Conservation (phyloP, 176 grass and related monocot genomes). For the Cocos nucifera region DNA sequence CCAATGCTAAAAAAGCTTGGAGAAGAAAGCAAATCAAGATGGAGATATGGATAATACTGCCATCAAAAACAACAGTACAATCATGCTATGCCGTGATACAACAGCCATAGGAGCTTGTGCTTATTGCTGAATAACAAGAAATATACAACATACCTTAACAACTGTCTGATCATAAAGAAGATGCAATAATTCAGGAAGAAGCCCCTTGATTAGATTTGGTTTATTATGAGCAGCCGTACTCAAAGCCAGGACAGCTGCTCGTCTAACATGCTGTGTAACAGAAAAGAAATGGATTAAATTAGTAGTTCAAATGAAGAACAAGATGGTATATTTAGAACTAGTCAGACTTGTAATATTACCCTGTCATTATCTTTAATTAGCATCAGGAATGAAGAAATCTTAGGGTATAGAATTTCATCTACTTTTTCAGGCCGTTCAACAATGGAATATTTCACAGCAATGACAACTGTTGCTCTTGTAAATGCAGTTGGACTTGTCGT, state of each 20-base stretch:
- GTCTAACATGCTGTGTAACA: constrained; percentile 68
- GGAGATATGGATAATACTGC: too few relatives aligned
- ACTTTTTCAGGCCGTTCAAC: constrained; percentile 86
- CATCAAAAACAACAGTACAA: too few relatives aligned
- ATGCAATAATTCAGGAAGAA: constrained; percentile 75
- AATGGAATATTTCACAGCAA: constrained; percentile 92
- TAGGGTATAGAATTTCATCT: constrained; percentile 68
- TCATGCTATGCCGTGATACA: too few relatives aligned
- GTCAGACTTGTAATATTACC: constrained; percentile 22
- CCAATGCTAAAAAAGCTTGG: too few relatives aligned
- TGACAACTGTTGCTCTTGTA: constrained; percentile 77
- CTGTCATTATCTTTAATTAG: constrained; percentile 80
- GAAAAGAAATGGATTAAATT: not conserved
- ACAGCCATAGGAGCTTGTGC: too few relatives aligned
- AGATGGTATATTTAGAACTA: too few relatives aligned
- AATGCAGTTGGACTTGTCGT: constrained; percentile 58
- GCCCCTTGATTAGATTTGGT: constrained; percentile 76
- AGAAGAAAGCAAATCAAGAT: too few relatives aligned
- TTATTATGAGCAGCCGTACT: constrained; percentile 94
- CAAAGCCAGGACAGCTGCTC: constrained; percentile 76
- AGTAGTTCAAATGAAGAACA: too few relatives aligned
- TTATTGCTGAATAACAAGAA: too few relatives aligned
- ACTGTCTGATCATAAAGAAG: constrained; percentile 88
- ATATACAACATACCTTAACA: constrained; percentile 53
- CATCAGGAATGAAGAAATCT: constrained; percentile 78